Conservation (phyloP, 306 rosid species). For the Corylus avellana region DNA sequence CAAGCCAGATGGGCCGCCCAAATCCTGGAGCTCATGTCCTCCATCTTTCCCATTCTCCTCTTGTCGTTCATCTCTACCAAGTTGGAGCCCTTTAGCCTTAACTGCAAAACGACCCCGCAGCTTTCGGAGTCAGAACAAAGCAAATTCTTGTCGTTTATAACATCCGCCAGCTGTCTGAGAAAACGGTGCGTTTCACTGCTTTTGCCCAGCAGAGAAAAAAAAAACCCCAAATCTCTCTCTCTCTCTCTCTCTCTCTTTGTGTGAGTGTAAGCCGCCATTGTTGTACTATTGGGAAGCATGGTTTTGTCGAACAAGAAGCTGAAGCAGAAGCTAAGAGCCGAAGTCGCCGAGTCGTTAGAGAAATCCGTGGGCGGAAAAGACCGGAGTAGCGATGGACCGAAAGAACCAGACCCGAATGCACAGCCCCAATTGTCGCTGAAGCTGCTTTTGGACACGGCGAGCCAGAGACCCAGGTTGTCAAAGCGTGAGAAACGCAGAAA, state of each 20-base stretch:
- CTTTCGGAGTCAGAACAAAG: not conserved
- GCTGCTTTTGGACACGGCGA: conserved; percentile 43
- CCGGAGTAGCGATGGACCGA: conserved; percentile 15
- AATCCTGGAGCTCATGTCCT: too few species aligned
- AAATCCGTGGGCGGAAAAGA: conserved; percentile 28
- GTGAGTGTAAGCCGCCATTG: not conserved
- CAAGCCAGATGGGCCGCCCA: too few species aligned
- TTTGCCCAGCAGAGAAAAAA: not conserved
- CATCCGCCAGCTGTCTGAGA: too few species aligned
- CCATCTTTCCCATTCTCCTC: too few species aligned
- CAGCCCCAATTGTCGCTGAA: conserved; percentile 35
- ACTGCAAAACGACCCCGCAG: not conserved
- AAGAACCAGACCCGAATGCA: conserved; percentile 28
- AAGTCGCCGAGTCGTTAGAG: conserved; percentile 32
- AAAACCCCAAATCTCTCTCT: not conserved
- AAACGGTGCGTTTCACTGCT: not conserved
- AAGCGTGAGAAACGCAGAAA: conserved; percentile 77
- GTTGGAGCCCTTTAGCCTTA: too few species aligned
- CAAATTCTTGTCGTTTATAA: not conserved
- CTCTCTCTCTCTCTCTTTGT: not conserved
- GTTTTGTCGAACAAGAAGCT: conserved; percentile 92
- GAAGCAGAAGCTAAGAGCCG: conserved; percentile 66
- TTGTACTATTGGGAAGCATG: conserved; percentile 37
- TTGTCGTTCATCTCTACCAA: too few species aligned
- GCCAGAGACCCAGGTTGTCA: conserved; percentile 57